phyloP scores from a whole-genome alignment of 768 basidiomycete species.

The Kwoniella shandongensis region DNA sequence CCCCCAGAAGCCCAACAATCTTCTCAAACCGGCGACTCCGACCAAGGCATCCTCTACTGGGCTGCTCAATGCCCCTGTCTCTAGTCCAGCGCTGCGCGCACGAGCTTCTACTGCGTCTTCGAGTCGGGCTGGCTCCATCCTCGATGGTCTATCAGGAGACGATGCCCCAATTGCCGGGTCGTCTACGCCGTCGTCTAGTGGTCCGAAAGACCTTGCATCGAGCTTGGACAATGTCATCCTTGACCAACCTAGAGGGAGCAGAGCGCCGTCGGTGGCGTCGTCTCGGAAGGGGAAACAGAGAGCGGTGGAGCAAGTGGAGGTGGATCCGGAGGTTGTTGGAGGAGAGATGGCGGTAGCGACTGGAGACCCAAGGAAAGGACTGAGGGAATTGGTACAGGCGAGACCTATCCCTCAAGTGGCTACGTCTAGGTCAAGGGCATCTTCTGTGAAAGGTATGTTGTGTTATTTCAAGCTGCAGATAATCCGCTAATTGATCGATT shows the following conservation, averaged over 20 bases:
- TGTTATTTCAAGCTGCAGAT: background rate
- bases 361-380: slow-evolving; percentile 19
- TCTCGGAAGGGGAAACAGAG: slow-evolving; percentile 36
- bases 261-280: no score
- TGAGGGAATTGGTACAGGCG: slow-evolving; percentile 21
- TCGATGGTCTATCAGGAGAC: background rate
- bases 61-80: background rate
- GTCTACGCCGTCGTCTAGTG: slow-evolving; percentile 5
- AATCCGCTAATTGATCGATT: background rate
- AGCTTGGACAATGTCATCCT: no score
- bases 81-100: slow-evolving; percentile 2
- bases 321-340: slow-evolving; percentile 7
- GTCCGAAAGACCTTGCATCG: background rate
- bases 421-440: slow-evolving; percentile 4
- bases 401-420: no score
- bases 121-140: slow-evolving; percentile 4
- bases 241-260: no score
- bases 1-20: background rate
- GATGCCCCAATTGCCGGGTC: background rate
- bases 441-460: slow-evolving; percentile 5
- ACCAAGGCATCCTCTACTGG: background rate
- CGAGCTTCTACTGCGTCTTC: slow-evolving; percentile 4
- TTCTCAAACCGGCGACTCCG: background rate
- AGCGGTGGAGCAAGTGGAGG: slow-evolving; percentile 13
- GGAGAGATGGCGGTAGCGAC: slow-evolving; percentile 20